Evolutionary conservation across 768 basidiomycete genomes (phyloP).

Genomic region (Melanogaster broomeanus): DNA sequence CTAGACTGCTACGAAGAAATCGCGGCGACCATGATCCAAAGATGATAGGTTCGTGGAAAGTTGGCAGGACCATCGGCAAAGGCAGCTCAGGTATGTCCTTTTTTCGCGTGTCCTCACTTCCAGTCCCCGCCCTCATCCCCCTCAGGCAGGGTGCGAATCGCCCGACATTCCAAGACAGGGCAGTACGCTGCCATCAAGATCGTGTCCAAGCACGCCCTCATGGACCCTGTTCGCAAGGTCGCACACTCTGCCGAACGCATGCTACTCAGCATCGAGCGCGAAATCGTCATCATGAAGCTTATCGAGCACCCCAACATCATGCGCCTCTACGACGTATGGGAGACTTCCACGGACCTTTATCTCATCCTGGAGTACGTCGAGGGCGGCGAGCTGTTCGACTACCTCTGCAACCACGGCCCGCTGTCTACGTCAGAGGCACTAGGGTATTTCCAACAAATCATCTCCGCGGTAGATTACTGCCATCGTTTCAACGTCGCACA

Average conservation of each 20-base stretch:
- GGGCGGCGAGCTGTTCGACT: constrained; percentile 93
- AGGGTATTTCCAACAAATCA: constrained; percentile 91
- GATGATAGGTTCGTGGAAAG: constrained; percentile 80
- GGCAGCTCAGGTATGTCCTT: constrained; percentile 69
- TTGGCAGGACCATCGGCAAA: constrained; percentile 81
- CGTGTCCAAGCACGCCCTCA: constrained; percentile 71
- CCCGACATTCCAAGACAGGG: constrained; percentile 83
- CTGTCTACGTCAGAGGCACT: constrained; percentile 74
- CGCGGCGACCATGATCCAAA: constrained; percentile 49
- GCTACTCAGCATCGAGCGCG: constrained; percentile 82
- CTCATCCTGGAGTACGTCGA: constrained; percentile 95
- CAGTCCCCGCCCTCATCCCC: neutral
- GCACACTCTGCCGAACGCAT: constrained; percentile 77
- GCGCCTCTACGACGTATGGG: constrained; percentile 96
- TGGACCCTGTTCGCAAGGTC: constrained; percentile 66
- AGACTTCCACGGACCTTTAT: constrained; percentile 85
- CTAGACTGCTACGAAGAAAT: constrained; percentile 31
- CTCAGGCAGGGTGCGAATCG: constrained; percentile 86
- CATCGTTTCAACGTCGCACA: constrained; percentile 95
- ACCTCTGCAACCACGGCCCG: constrained; percentile 78
- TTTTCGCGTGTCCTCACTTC: neutral
- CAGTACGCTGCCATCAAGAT: constrained; percentile 95
- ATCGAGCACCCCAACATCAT: constrained; percentile 95
- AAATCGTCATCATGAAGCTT: constrained; percentile 97
- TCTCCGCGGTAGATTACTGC: constrained; percentile 88